Conservation (phyloP, 2,329 filamentous ascomycete genomes). For the Fonsecaea erecta region DNA sequence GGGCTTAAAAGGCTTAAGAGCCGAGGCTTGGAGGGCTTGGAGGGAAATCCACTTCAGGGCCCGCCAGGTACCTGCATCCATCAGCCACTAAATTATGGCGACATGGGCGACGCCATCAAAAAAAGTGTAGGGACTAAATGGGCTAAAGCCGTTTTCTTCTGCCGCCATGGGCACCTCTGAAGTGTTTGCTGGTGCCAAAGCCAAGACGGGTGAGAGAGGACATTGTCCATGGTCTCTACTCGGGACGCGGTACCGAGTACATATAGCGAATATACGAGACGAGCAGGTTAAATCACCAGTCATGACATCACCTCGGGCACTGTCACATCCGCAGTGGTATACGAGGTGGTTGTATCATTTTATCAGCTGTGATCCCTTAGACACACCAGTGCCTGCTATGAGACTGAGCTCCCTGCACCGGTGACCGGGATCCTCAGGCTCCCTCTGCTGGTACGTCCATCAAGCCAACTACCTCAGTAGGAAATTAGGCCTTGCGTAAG, state of each 20-base stretch:
- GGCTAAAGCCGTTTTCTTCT: neutral
- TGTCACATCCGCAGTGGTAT: neutral
- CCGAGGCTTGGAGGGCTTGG: neutral
- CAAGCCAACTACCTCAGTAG: neutral
- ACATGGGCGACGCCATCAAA: neutral
- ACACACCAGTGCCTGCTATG: neutral
- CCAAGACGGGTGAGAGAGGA: neutral
- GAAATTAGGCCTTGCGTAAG: neutral
- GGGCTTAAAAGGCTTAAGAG: neutral
- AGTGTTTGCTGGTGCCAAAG: neutral
- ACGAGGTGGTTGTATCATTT: no score
- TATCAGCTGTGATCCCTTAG: no score
- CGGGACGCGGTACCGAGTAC: neutral
- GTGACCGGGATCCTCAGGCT: no score
- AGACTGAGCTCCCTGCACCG: no score
- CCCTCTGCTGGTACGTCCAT: neutral
- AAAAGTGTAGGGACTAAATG: neutral
- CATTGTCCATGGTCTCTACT: neutral
- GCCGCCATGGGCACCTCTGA: neutral
- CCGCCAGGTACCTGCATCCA: neutral
- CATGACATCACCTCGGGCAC: neutral
- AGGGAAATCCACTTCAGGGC: neutral
- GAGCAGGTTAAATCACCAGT: neutral
- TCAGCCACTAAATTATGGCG: conserved; percentile 4
- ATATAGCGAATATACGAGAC: neutral